Percentiles rank a stretch among this genome's conserved stretches.
phyloP scores from a whole-genome alignment of 1,284 basidiomycete genomes.

The Anthracocystis panici-leucophaei region DNA sequence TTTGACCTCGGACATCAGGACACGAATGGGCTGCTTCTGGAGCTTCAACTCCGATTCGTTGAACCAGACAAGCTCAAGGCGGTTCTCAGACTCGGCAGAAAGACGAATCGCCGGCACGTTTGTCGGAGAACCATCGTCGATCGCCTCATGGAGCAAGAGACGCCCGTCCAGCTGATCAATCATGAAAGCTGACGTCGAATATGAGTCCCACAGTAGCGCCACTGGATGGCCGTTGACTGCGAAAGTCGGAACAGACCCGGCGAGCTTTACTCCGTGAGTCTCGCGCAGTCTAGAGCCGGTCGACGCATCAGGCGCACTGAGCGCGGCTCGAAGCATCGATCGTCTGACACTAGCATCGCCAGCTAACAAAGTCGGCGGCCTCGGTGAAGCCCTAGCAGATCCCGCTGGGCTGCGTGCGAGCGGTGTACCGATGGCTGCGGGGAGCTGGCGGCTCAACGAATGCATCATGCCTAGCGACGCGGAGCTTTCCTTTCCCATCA shows the following conservation, averaged over 20 bases:
- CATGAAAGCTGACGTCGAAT: slow-evolving; percentile 24
- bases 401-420: slow-evolving; percentile 38
- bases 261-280: slow-evolving; percentile 24
- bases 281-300: slow-evolving; percentile 23
- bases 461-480: slow-evolving; percentile 34
- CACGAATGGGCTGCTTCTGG: slow-evolving; percentile 6
- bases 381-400: slow-evolving; percentile 33
- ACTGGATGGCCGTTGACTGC: background rate
- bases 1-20: background rate
- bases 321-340: slow-evolving; percentile 32
- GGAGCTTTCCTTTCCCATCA: slow-evolving; percentile 7
- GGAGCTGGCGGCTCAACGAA: slow-evolving; percentile 34
- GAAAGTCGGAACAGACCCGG: slow-evolving; percentile 18
- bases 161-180: slow-evolving; percentile 21
- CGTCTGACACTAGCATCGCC: slow-evolving; percentile 30
- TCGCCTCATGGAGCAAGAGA: slow-evolving; percentile 22
- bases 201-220: slow-evolving; percentile 36
- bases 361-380: slow-evolving; percentile 14
- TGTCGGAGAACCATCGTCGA: slow-evolving; percentile 25
- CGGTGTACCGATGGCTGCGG: slow-evolving; percentile 36
- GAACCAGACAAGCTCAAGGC: slow-evolving; percentile 30
- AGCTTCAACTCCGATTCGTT: slow-evolving; percentile 18
- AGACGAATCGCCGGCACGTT: slow-evolving; percentile 9
- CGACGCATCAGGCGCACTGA: slow-evolving; percentile 24
- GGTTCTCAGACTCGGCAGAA: background rate